Conservation (phyloP, 1,284 basidiomycete species). For the Ustilago tritici region DNA sequence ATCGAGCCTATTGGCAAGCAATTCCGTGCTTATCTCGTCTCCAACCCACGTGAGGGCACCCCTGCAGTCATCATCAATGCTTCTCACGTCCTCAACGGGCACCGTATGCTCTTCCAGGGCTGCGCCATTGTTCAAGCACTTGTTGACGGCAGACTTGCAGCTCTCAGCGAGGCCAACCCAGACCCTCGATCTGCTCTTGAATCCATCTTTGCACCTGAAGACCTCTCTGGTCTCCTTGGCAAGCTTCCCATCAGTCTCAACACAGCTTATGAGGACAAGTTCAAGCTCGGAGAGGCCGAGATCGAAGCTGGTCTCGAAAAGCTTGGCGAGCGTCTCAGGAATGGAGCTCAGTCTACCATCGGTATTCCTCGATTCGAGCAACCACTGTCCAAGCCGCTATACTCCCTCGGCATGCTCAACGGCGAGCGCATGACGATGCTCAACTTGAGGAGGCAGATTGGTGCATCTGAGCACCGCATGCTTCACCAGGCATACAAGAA, state of each 20-base stretch:
- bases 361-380: slow-evolving; percentile 28
- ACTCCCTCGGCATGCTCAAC: slow-evolving; percentile 12
- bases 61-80: slow-evolving; percentile 22
- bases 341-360: slow-evolving; percentile 21
- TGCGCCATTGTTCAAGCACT: slow-evolving; percentile 21
- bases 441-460: slow-evolving; percentile 19
- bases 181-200: slow-evolving; percentile 20
- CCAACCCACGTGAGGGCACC: slow-evolving; percentile 10
- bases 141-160: slow-evolving; percentile 8
- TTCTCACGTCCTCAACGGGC: slow-evolving; percentile 38
- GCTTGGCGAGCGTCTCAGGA: slow-evolving; percentile 18
- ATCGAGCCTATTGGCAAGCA: slow-evolving; percentile 35
- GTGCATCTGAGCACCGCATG: slow-evolving; percentile 11
- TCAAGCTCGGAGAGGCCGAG: slow-evolving; percentile 7
- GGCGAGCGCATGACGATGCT: slow-evolving; percentile 28
- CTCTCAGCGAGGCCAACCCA: neutral
- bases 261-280: slow-evolving; percentile 25
- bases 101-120: slow-evolving; percentile 16
- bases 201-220: slow-evolving; percentile 25
- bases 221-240: slow-evolving; percentile 8
- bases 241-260: slow-evolving; percentile 39
- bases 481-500: slow-evolving; percentile 27
- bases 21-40: slow-evolving; percentile 26
- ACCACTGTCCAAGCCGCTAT: slow-evolving; percentile 5
- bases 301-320: slow-evolving; percentile 27